These are phyloP conservation scores for Drosera spatulata DNA, from an alignment of 179 eudicot species.

Conservation along the genomic window DNA sequence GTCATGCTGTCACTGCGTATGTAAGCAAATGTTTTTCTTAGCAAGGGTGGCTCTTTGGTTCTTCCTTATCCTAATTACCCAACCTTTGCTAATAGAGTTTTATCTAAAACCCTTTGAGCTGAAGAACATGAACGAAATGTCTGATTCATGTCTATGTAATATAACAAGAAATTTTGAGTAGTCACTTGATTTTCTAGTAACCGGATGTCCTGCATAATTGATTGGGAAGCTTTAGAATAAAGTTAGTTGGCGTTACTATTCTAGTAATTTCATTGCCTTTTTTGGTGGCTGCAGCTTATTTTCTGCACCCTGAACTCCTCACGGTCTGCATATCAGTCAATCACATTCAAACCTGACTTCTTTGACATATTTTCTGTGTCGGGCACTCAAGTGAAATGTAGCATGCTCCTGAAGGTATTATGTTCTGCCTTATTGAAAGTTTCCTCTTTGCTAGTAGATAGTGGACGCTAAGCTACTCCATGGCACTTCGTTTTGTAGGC, in stretches of 20 bases:
- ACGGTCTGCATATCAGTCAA: conserved; percentile 76
- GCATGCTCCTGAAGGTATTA: conserved; percentile 84
- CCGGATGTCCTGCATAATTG: too few species aligned
- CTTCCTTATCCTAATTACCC: too few species aligned
- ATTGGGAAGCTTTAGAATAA: too few species aligned
- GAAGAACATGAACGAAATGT: too few species aligned
- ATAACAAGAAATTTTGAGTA: too few species aligned
- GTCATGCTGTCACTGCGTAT: too few species aligned
- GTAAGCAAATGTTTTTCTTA: too few species aligned
- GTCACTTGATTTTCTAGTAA: too few species aligned
- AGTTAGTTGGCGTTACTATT: neutral
- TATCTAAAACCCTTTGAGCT: too few species aligned
- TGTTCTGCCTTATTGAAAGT: neutral
- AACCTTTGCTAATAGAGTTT: too few species aligned
- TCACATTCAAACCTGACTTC: conserved; percentile 68
- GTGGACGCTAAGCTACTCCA: neutral
- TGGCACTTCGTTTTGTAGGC: conserved; percentile 29
- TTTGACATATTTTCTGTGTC: conserved; percentile 61
- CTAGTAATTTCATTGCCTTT: neutral
- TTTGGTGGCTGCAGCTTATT: conserved; percentile 43
- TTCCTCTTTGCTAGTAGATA: neutral
- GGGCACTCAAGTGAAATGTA: conserved; percentile 58
- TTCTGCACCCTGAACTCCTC: conserved; percentile 79
- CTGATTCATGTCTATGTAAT: too few species aligned
- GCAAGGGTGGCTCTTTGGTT: too few species aligned